Evolutionary conservation across 164 flowering plant genomes (phyloP).

Genomic region (Vitis rotundifolia): DNA sequence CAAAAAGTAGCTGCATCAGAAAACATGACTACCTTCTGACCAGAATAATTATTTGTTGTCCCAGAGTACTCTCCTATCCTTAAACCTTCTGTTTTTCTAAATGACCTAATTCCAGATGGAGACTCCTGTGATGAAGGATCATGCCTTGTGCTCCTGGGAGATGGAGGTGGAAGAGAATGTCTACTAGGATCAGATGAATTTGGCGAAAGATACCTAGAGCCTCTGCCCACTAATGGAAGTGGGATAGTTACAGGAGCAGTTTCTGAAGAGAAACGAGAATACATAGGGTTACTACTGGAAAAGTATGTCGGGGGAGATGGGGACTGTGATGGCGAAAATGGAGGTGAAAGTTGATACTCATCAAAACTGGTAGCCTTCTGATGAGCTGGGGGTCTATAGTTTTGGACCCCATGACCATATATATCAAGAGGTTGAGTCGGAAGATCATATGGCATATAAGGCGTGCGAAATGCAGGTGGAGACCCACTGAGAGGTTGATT

Average conservation of each 20-base stretch:
- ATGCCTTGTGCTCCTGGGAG: constrained; percentile 61
- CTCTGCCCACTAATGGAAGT: constrained; percentile 46
- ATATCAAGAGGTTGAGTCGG: constrained; percentile 56
- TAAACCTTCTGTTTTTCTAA: constrained; percentile 50
- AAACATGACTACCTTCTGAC: constrained; percentile 57
- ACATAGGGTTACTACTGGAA: constrained; percentile 35
- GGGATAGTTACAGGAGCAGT: constrained; percentile 89
- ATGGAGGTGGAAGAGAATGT: constrained; percentile 76
- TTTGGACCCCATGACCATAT: constrained; percentile 36
- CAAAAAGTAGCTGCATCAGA: not conserved
- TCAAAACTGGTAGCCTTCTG: constrained; percentile 51
- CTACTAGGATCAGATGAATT: constrained; percentile 74
- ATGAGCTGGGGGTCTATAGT: constrained; percentile 36
- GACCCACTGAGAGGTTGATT: constrained; percentile 43
- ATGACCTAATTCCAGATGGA: constrained; percentile 63
- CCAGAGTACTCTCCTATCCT: constrained; percentile 56
- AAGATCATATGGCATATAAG: constrained; percentile 43
- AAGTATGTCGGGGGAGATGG: constrained; percentile 70
- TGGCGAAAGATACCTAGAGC: constrained; percentile 56
- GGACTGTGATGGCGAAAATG: constrained; percentile 71
- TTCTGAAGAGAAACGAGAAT: constrained; percentile 45
- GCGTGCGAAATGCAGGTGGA: constrained; percentile 44
- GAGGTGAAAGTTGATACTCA: constrained; percentile 80
- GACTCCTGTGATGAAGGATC: constrained; percentile 73
- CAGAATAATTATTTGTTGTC: constrained; percentile 31